A percentile compares a stretch with the other conserved stretches of the same genome.
Conservation (phyloP, 495 filamentous ascomycete species). For the Penicillium longicatenatum region DNA sequence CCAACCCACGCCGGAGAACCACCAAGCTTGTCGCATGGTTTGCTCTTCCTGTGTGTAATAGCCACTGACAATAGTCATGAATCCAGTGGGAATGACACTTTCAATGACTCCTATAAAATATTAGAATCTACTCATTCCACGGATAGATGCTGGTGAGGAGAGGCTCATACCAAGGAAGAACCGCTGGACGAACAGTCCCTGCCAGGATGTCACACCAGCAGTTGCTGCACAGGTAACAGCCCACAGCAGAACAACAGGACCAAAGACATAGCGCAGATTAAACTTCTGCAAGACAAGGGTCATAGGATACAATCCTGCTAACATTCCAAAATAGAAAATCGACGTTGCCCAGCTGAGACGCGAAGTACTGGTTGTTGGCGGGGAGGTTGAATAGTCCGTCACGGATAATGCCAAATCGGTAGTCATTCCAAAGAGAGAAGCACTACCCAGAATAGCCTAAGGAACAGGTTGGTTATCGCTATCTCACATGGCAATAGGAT, state of each 20-base stretch:
- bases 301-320: constrained; percentile 72
- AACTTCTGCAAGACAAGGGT: constrained; percentile 68
- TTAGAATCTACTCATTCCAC: constrained; percentile 1
- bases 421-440: constrained; percentile 75
- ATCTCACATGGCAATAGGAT: background rate
- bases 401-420: constrained; percentile 60
- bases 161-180: constrained; percentile 60
- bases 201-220: constrained; percentile 63
- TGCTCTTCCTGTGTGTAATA: constrained; percentile 73
- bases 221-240: constrained; percentile 67
- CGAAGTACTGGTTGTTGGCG: constrained; percentile 58
- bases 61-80: constrained; percentile 64
- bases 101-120: constrained; percentile 59
- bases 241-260: constrained; percentile 66
- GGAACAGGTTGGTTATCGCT: constrained; percentile 1
- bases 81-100: constrained; percentile 66
- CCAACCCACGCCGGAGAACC: constrained; percentile 66
- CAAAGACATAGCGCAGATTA: constrained; percentile 61
- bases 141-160: background rate
- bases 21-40: constrained; percentile 66
- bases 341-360: constrained; percentile 75
- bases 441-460: constrained; percentile 71
- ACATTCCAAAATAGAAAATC: constrained; percentile 79
- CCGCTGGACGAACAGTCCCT: constrained; percentile 66
- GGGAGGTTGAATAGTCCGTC: constrained; percentile 52